These are phyloP conservation scores for Gamarada debralockiae DNA, from an alignment of 495 filamentous ascomycete species.

Conservation along the genomic window DNA sequence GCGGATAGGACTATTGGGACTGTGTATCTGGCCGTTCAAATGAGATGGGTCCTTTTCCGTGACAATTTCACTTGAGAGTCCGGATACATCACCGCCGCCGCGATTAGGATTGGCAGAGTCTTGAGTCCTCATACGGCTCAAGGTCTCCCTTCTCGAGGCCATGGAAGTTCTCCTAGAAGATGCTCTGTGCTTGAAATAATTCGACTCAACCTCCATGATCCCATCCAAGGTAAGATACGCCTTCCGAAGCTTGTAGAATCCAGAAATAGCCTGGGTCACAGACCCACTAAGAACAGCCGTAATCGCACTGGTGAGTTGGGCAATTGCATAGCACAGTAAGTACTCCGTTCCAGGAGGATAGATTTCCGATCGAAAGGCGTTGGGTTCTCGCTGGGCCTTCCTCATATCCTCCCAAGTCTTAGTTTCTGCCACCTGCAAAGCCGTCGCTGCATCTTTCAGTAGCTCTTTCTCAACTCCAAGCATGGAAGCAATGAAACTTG, in stretches of 20 bases:
- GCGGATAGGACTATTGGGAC: no score
- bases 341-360: slow-evolving; percentile 86
- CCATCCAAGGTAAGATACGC: slow-evolving; percentile 81
- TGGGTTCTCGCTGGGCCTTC: slow-evolving; percentile 58
- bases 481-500: slow-evolving; percentile 80
- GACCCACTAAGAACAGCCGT: slow-evolving; percentile 89
- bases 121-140: neutral
- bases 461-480: slow-evolving; percentile 93
- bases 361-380: slow-evolving; percentile 37
- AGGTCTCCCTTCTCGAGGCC: neutral
- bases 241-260: slow-evolving; percentile 90
- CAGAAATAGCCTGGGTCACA: slow-evolving; percentile 83
- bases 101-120: neutral
- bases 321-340: slow-evolving; percentile 61
- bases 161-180: slow-evolving; percentile 3
- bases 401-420: slow-evolving; percentile 74
- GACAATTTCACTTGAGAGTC: neutral
- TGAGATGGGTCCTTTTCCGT: neutral
- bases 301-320: slow-evolving; percentile 86
- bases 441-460: slow-evolving; percentile 78
- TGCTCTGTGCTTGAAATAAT: slow-evolving; percentile 31
- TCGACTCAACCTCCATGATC: slow-evolving; percentile 50
- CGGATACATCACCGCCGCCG: neutral
- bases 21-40: neutral
- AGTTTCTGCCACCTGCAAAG: slow-evolving; percentile 74